Conservation (phyloP, 495 filamentous ascomycete species). For the Achaetomiella virescens region DNA sequence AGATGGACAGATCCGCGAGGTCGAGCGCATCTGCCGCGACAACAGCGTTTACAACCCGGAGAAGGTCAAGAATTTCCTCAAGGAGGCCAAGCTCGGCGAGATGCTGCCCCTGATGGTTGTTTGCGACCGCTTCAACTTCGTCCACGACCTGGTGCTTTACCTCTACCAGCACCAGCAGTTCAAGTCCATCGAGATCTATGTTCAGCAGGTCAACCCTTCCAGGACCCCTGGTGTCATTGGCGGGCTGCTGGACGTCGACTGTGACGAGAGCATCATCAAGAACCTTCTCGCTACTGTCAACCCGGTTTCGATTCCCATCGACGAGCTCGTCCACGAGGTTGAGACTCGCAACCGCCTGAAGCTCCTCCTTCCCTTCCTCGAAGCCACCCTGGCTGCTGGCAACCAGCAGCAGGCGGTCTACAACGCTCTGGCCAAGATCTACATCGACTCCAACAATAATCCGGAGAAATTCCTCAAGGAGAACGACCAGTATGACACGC, state of each 20-base stretch:
- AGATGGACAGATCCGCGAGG: slow-evolving; percentile 89
- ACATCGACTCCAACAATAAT: slow-evolving; percentile 99
- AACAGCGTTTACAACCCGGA: slow-evolving; percentile 90
- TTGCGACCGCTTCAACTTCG: slow-evolving; percentile 97
- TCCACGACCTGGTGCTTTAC: slow-evolving; percentile 93
- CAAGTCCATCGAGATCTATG: slow-evolving; percentile 98
- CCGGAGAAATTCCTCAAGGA: slow-evolving; percentile 98
- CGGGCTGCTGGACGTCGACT: slow-evolving; percentile 94
- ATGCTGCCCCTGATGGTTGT: slow-evolving; percentile 97
- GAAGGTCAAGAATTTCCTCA: slow-evolving; percentile 99
- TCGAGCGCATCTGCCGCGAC: slow-evolving; percentile 95
- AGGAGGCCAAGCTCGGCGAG: slow-evolving; percentile 87
- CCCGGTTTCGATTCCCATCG: slow-evolving; percentile 80
- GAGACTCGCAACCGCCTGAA: slow-evolving; percentile 94
- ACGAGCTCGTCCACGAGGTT: slow-evolving; percentile 92
- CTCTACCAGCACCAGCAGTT: slow-evolving; percentile 99
- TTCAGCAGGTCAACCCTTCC: slow-evolving; percentile 96
- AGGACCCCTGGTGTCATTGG: slow-evolving; percentile 91
- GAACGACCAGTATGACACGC: slow-evolving; percentile 93
- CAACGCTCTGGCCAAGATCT: slow-evolving; percentile 98
- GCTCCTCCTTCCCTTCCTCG: slow-evolving; percentile 91
- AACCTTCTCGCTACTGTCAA: slow-evolving; percentile 83
- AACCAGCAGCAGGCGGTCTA: slow-evolving; percentile 98
- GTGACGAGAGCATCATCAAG: slow-evolving; percentile 94
- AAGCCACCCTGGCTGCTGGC: slow-evolving; percentile 80